These are phyloP conservation scores for Phialophora verrucosa DNA, from an alignment of 2,329 filamentous ascomycete species.

Conservation along the genomic window DNA sequence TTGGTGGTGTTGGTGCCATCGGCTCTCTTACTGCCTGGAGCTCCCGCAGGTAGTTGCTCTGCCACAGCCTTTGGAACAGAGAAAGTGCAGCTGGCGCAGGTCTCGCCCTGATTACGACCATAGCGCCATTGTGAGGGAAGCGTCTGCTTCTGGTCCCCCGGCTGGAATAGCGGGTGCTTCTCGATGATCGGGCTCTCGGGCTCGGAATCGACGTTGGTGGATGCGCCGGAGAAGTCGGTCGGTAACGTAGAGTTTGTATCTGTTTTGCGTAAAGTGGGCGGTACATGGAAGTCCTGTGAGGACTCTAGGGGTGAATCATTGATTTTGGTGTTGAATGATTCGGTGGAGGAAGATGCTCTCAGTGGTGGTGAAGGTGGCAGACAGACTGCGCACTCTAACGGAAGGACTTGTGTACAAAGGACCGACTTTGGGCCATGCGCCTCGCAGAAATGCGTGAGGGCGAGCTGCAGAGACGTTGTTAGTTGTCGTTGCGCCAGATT, in stretches of 20 bases:
- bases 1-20: conserved; percentile 56
- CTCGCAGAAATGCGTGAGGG: conserved; percentile 68
- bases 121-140: conserved; percentile 41
- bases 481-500: conserved; percentile 13
- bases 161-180: conserved; percentile 58
- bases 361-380: conserved; percentile 48
- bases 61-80: conserved; percentile 61
- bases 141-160: conserved; percentile 24
- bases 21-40: conserved; percentile 57
- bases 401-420: conserved; percentile 65
- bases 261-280: conserved; percentile 33
- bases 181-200: conserved; percentile 47
- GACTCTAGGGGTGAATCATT: conserved; percentile 28
- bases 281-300: conserved; percentile 15
- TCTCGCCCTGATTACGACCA: conserved; percentile 55
- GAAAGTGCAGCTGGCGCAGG: conserved; percentile 64
- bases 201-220: conserved; percentile 38
- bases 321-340: conserved; percentile 33
- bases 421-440: conserved; percentile 67
- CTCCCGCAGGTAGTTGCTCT: conserved; percentile 59
- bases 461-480: conserved; percentile 53
- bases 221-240: conserved; percentile 41
- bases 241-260: conserved; percentile 39
- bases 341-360: conserved; percentile 49
- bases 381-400: conserved; percentile 61